Percentiles rank a stretch among this genome's conserved stretches.
phyloP scores from a whole-genome alignment of 345 rosid genomes.

The Rhodamnia rubescens region DNA sequence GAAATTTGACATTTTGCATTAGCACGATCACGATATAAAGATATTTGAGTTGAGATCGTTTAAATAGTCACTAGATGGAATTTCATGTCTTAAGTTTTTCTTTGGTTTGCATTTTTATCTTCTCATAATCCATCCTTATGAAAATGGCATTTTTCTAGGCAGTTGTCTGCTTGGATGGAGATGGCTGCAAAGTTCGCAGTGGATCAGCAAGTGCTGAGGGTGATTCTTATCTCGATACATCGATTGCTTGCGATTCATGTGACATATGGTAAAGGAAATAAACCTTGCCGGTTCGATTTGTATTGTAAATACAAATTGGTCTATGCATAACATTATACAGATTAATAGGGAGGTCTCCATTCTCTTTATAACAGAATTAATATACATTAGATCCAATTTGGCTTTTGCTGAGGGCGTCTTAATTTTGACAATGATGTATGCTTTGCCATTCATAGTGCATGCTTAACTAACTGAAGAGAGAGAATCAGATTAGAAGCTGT shows the following conservation, averaged over 20 bases:
- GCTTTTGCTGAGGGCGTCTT: neutral
- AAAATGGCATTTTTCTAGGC: conserved; percentile 47
- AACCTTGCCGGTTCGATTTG: neutral
- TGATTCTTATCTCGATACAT: conserved; percentile 71
- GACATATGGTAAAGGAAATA: conserved; percentile 60
- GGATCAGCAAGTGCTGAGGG: conserved; percentile 37
- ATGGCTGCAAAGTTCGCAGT: conserved; percentile 76
- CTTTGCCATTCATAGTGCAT: neutral
- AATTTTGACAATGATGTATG: neutral
- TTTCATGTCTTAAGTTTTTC: neutral
- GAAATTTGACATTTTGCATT: neutral
- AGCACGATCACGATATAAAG: neutral
- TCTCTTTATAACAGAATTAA: neutral
- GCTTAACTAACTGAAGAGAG: neutral
- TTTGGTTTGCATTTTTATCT: neutral
- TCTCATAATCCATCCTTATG: conserved; percentile 8
- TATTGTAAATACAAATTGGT: neutral
- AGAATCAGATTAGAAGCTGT: neutral
- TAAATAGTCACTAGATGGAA: neutral
- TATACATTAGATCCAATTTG: neutral
- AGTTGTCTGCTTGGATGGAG: conserved; percentile 97
- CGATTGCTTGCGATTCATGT: conserved; percentile 98
- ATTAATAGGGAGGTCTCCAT: neutral
- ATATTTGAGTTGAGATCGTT: neutral
- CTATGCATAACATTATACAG: neutral